phyloP scores from a whole-genome alignment of 2,329 filamentous ascomycete genomes.

The Colletotrichum musicola region DNA sequence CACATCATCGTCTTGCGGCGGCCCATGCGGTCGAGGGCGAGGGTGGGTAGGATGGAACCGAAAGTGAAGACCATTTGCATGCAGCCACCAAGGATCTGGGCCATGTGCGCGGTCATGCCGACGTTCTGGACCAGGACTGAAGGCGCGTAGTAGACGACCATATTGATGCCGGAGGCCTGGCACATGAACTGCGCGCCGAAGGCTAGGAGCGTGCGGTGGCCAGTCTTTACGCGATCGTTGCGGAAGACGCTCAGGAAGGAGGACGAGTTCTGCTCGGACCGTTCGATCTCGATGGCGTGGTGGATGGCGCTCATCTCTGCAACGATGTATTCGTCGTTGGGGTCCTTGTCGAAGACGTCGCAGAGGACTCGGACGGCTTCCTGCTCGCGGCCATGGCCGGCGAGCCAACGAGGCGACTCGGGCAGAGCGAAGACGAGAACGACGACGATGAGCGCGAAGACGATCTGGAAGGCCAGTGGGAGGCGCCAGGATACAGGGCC shows the following conservation, averaged over 20 bases:
- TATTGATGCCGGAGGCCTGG: slow-evolving; percentile 62
- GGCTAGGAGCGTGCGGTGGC: slow-evolving; percentile 59
- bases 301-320: slow-evolving; percentile 54
- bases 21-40: slow-evolving; percentile 53
- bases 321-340: slow-evolving; percentile 48
- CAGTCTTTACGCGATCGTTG: slow-evolving; percentile 56
- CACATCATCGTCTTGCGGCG: slow-evolving; percentile 59
- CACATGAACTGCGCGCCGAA: slow-evolving; percentile 64
- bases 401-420: slow-evolving; percentile 56
- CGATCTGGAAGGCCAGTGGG: slow-evolving; percentile 48
- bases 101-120: slow-evolving; percentile 45
- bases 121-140: slow-evolving; percentile 51
- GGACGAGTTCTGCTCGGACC: slow-evolving; percentile 45
- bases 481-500: slow-evolving; percentile 44
- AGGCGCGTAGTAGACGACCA: slow-evolving; percentile 54
- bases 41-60: slow-evolving; percentile 50
- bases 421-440: slow-evolving; percentile 54
- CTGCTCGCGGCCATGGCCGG: slow-evolving; percentile 50
- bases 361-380: slow-evolving; percentile 53
- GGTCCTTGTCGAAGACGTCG: slow-evolving; percentile 55
- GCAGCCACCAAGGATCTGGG: slow-evolving; percentile 51
- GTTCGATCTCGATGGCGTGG: slow-evolving; percentile 55
- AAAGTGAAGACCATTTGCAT: slow-evolving; percentile 55
- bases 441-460: slow-evolving; percentile 50
- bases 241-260: slow-evolving; percentile 58